Conservation (phyloP, 176 grass and related monocot genomes). For the Phyllostachys edulis region DNA sequence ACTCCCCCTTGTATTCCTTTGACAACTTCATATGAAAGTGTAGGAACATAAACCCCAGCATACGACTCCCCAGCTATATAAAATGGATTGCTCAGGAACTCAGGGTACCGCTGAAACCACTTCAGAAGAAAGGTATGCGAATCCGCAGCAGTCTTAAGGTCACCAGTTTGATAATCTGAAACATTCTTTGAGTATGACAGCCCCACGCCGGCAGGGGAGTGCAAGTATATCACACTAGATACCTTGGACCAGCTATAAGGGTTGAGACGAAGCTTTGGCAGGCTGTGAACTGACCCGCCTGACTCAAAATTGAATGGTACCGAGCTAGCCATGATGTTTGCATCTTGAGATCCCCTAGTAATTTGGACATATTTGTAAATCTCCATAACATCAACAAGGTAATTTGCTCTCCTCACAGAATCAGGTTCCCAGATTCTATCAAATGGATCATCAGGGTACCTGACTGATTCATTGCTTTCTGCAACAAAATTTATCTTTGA, state of each 20-base stretch:
- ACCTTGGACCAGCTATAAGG: constrained; percentile 96
- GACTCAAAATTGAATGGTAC: constrained; percentile 85
- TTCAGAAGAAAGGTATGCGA: constrained; percentile 88
- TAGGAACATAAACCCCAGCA: constrained; percentile 94
- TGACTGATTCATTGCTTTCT: too few relatives aligned
- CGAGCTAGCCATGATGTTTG: too few relatives aligned
- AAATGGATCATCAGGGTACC: too few relatives aligned
- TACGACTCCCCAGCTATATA: constrained; percentile 94
- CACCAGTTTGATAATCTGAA: constrained; percentile 81
- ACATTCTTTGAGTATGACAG: constrained; percentile 66
- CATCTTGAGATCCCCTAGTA: too few relatives aligned
- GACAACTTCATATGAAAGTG: constrained; percentile 81
- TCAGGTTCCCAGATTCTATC: too few relatives aligned
- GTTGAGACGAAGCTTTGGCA: constrained; percentile 88
- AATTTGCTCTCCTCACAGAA: too few relatives aligned
- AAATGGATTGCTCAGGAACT: constrained; percentile 75
- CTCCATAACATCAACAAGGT: too few relatives aligned
- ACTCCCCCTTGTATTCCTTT: constrained; percentile 68
- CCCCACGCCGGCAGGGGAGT: constrained; percentile 92
- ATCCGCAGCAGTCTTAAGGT: constrained; percentile 86
- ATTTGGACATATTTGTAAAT: too few relatives aligned
- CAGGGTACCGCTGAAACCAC: constrained; percentile 90
- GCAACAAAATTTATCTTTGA: too few relatives aligned
- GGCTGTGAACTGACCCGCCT: constrained; percentile 30
- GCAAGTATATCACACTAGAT: constrained; percentile 90